Conservation (phyloP, 306 rosid genomes). For the Pueraria montana region DNA sequence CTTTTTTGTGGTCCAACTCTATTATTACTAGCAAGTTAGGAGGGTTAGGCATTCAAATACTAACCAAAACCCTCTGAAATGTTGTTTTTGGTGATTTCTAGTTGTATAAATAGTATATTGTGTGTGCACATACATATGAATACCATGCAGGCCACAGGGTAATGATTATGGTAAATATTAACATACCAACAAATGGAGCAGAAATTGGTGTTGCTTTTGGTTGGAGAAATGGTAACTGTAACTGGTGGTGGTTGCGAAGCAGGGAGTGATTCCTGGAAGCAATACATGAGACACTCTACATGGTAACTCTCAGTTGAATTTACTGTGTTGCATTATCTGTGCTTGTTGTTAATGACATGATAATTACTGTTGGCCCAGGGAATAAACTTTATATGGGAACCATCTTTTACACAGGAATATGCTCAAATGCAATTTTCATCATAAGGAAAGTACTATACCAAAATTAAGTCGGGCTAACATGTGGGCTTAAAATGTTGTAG, state of each 20-base stretch:
- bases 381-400: neutral
- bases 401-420: neutral
- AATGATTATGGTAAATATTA: conserved; percentile 74
- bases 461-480: neutral
- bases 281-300: conserved; percentile 93
- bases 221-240: conserved; percentile 91
- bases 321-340: neutral
- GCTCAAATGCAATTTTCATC: neutral
- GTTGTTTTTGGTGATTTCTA: neutral
- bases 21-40: neutral
- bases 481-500: neutral
- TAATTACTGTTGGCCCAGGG: conserved; percentile 72
- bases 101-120: conserved; percentile 27
- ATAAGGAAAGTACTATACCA: neutral
- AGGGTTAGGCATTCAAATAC: neutral
- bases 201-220: conserved; percentile 98
- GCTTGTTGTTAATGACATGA: too few species aligned
- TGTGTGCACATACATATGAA: too few species aligned
- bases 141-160: too few species aligned
- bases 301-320: conserved; percentile 58
- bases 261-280: conserved; percentile 98
- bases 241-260: conserved; percentile 97
- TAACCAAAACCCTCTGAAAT: neutral
- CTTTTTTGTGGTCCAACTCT: neutral
- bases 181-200: conserved; percentile 96